Conservation (phyloP, 345 rosid species). For the Bruguiera gymnorhiza region DNA sequence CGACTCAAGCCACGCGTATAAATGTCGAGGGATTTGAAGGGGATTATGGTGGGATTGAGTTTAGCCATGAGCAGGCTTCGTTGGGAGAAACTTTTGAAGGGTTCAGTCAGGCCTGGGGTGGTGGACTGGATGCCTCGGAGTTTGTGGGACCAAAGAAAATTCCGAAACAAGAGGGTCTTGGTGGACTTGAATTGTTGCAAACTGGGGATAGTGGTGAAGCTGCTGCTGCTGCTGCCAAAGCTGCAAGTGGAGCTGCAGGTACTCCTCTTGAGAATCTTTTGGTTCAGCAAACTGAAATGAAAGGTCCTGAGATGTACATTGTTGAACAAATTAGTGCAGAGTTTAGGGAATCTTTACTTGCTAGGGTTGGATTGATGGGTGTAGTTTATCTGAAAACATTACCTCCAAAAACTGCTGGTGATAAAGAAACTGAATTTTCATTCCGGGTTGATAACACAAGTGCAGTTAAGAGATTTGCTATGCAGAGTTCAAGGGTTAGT, state of each 20-base stretch:
- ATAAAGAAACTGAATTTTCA: constrained; percentile 88
- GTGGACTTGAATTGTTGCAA: constrained; percentile 91
- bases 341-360: constrained; percentile 91
- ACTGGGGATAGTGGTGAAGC: constrained; percentile 50
- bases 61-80: constrained; percentile 80
- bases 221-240: constrained; percentile 35
- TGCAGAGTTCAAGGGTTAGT: constrained; percentile 69
- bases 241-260: constrained; percentile 46
- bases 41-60: constrained; percentile 93
- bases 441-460: constrained; percentile 73
- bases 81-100: constrained; percentile 90
- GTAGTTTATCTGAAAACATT: constrained; percentile 76
- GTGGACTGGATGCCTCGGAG: constrained; percentile 95
- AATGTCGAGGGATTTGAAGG: constrained; percentile 97
- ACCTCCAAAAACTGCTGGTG: constrained; percentile 70
- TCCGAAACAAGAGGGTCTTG: constrained; percentile 75
- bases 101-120: constrained; percentile 94
- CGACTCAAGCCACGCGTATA: constrained; percentile 87
- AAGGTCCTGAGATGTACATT: constrained; percentile 89
- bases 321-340: constrained; percentile 86
- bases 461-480: constrained; percentile 68
- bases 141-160: constrained; percentile 76
- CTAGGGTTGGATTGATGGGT: constrained; percentile 92
- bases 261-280: constrained; percentile 65
- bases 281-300: constrained; percentile 82